Evolutionary conservation across 768 basidiomycete species (phyloP).

Genomic region (Boletales sp.): DNA sequence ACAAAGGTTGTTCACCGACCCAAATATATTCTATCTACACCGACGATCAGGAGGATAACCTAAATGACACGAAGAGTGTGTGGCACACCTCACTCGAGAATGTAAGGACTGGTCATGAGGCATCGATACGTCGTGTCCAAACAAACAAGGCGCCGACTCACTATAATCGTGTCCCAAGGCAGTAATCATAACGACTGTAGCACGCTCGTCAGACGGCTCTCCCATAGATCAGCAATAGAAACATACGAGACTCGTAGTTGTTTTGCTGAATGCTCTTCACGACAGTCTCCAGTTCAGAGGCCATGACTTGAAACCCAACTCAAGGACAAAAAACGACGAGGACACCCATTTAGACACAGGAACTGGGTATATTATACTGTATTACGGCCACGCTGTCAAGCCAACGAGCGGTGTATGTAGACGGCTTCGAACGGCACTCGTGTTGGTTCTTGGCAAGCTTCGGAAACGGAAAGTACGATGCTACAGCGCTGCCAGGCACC

Average conservation of each 20-base stretch:
- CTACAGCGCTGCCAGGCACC: no score
- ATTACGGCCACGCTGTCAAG: no score
- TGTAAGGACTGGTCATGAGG: not conserved
- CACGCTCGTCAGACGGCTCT: not conserved
- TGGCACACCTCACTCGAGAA: slow-evolving; percentile 2
- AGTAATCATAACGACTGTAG: not conserved
- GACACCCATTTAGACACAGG: no score
- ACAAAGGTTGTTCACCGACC: not conserved
- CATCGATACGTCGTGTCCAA: not conserved
- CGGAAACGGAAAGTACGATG: no score
- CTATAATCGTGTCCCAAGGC: not conserved
- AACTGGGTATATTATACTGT: no score
- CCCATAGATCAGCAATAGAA: not conserved
- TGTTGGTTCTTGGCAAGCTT: no score
- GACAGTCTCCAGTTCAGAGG: not conserved
- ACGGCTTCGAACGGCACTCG: no score
- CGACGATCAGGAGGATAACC: not conserved
- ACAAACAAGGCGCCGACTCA: not conserved
- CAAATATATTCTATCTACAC: not conserved
- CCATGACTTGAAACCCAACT: not conserved
- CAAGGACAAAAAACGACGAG: no score
- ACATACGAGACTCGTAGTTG: not conserved
- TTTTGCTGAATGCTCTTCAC: not conserved
- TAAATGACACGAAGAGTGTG: no score
- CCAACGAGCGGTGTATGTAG: no score